Evolutionary conservation across 2,329 filamentous ascomycete species (phyloP).

Genomic region (Nigrograna mackinnonii): DNA sequence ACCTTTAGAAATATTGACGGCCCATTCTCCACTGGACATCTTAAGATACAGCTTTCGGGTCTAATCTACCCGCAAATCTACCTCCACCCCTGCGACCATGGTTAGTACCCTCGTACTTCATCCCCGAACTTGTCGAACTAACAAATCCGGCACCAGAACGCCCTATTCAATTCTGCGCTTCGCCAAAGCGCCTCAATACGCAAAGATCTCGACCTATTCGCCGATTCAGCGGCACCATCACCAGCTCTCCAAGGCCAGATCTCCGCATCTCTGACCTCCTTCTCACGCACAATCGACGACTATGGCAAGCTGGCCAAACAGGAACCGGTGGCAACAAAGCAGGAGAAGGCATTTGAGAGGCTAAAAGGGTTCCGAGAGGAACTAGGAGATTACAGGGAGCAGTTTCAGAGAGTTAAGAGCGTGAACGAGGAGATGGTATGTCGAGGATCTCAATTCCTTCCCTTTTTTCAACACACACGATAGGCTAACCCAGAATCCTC

Average conservation of each 20-base stretch:
- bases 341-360: conserved; percentile 85
- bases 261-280: conserved; percentile 66
- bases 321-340: conserved; percentile 88
- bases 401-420: conserved; percentile 77
- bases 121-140: background rate
- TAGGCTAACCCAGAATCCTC: background rate
- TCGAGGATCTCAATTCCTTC: background rate
- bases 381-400: conserved; percentile 75
- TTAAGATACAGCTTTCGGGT: background rate
- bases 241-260: conserved; percentile 62
- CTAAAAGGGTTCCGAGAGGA: conserved; percentile 84
- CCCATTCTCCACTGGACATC: background rate
- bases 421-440: conserved; percentile 73
- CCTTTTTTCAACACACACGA: background rate
- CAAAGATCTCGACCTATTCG: conserved; percentile 73
- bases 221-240: conserved; percentile 61
- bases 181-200: conserved; percentile 83
- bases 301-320: conserved; percentile 84
- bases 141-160: conserved; percentile 60
- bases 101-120: background rate
- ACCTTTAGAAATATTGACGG: background rate
- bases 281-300: conserved; percentile 89
- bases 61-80: background rate
- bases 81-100: background rate
- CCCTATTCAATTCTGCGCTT: conserved; percentile 82